These are phyloP conservation scores for Fusarium subglutinans DNA, from an alignment of 2,329 filamentous ascomycete species.

Conservation along the genomic window DNA sequence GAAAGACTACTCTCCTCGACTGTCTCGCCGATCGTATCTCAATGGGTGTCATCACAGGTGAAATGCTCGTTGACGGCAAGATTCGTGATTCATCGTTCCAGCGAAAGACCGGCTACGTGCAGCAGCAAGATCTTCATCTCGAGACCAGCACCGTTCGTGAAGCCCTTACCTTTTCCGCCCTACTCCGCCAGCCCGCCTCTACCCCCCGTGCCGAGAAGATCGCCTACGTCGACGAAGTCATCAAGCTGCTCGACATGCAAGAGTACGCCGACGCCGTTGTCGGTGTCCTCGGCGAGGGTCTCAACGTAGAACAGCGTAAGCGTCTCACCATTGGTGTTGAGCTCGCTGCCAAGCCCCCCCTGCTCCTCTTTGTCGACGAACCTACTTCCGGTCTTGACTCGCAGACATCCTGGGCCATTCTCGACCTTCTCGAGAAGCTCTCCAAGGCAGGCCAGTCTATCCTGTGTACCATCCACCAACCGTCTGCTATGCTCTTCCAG, in stretches of 20 bases:
- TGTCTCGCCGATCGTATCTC: conserved; percentile 75
- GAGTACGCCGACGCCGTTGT: conserved; percentile 66
- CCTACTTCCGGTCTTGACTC: conserved; percentile 65
- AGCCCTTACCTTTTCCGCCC: conserved; percentile 53
- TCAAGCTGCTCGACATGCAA: conserved; percentile 63
- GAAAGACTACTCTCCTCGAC: conserved; percentile 73
- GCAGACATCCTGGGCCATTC: conserved; percentile 75
- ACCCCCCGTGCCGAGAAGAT: conserved; percentile 59
- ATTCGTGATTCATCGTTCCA: conserved; percentile 74
- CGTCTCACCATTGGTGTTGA: conserved; percentile 62
- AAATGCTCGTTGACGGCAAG: conserved; percentile 76
- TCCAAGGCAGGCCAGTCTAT: conserved; percentile 61
- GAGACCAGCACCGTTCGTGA: conserved; percentile 58
- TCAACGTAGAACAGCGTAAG: conserved; percentile 63
- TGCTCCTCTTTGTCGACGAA: conserved; percentile 64
- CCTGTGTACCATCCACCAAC: conserved; percentile 63
- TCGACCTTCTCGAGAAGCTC: conserved; percentile 74
- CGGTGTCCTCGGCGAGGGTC: conserved; percentile 52
- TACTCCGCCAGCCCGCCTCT: conserved; percentile 55
- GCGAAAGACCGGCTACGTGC: conserved; percentile 76
- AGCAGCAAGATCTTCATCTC: conserved; percentile 68
- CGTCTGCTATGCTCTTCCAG: conserved; percentile 50
- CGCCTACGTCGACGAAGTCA: conserved; percentile 63
- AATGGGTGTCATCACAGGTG: conserved; percentile 75
- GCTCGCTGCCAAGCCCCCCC: conserved; percentile 54